Evolutionary conservation across 495 filamentous ascomycete species (phyloP), one percentile per base, ranked within the genome.

Genomic region (Aspergillus sclerotioniger): DNA sequence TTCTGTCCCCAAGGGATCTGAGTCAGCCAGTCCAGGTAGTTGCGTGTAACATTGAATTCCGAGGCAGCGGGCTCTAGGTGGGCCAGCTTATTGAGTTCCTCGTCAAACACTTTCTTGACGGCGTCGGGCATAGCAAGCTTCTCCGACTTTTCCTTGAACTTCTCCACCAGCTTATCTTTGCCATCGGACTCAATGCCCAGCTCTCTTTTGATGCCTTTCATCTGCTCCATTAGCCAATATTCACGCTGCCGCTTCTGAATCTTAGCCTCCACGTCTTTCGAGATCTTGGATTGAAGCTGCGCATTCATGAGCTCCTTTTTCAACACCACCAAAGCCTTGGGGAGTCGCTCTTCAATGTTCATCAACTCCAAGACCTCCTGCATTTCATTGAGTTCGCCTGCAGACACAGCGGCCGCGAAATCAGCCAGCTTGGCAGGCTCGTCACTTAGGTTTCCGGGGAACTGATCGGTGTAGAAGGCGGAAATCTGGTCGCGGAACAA

Each of bases 281-380:
- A 91, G 46, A 99, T 99, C 79, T 97, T 98, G 29, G 88, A 91
- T 65, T 96, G 92, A 5, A 99, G 82, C 68, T 99, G 90, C 4
- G 94, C 94, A 58, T 98, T 99, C 86, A 96, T 95, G 43, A 96
- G 81, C 72, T 99, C 95, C 66, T 97, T 97, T 76, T 98, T 99
- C 51, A 99, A 76, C 5, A 98, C 91, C 31, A 91, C 80, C 12
- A 99, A 76, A 2, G 92, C 90, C 70, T 96, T 97, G 63, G 87
- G 86, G 70, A 98, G 79, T 66, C 95, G 84, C 56, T 95, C 87
- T 66, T 96, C 92, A 28, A 98, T 85, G 65, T 95, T 89, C 71
- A 96, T 80, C 29, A 85, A 85, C 61, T 91, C 87, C 1, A 99
- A 76, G n/a, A 96, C 92, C 57, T 96, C 91, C 64, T 99, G 95